Evolutionary conservation across 164 flowering plant species (phyloP), one percentile per base, ranked within the genome.

Genomic region (Umbilicus rupestris): DNA sequence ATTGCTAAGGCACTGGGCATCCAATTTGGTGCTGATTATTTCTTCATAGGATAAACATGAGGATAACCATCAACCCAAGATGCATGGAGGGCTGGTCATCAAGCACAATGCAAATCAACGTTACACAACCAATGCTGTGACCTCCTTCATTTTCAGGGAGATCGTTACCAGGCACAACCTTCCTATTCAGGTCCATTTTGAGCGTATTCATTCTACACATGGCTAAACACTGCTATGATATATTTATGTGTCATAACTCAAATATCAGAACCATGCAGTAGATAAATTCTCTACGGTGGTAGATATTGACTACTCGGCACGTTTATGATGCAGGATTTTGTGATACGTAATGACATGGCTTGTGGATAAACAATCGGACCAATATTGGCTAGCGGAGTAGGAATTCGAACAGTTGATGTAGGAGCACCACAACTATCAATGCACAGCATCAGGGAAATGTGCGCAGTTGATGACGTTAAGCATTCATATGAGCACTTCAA

Each of bases 361-460:
- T 94, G 98, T 70, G 97, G 98, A 65, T 94, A 97, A 26, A 94
- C 97, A 65, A 94, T 94, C 46, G 98, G 98, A 69, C 97, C 98
- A 20, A 94, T 94, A 62, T 76, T 94, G 30, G 98, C 98, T 10
- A 94, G 97, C 66, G 96, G 97, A 1, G 80, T 87, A 17, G 98
- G 98, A 30, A 87, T 94, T 68, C 95, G 96, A 15, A 91, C 97
- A 1, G 98, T 94, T 11, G 98, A 94, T 73, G 86, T 94, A 3
- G 98, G 98, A 0, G 95, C 90, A 9, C 98, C 98, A 5, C 98
- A 94, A 66, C 77, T 91, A 14, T 94, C 98, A n/a, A 94, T 94
- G 98, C 98, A 94, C 75, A 94, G 98, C 75, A 94, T 94, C 60
- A 83, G 98, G 80, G 98, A 94, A 70, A 89, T 94, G 98, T 91